Percentiles rank a stretch among this genome's conserved stretches.
These are phyloP conservation scores for Arachis stenosperma DNA, from an alignment of 306 rosid genomes.

Conservation along the genomic window DNA sequence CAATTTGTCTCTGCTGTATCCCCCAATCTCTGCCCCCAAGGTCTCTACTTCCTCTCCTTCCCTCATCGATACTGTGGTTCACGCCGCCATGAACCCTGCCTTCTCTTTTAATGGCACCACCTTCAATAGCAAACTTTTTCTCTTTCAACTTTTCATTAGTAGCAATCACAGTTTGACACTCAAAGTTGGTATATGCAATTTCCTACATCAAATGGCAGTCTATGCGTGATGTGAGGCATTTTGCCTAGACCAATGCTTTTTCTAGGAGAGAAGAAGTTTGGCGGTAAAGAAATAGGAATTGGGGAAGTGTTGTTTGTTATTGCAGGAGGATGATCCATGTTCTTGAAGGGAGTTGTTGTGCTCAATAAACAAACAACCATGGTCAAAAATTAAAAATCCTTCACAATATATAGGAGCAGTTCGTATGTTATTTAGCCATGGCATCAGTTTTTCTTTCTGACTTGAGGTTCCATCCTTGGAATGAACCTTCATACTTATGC, in stretches of 20 bases:
- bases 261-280: conserved; percentile 58
- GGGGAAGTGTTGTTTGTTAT: conserved; percentile 55
- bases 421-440: conserved; percentile 63
- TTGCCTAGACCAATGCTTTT: conserved; percentile 47
- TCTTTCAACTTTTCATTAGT: conserved; percentile 73
- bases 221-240: conserved; percentile 55
- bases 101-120: conserved; percentile 61
- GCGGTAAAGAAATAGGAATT: conserved; percentile 59
- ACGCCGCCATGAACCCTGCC: too few relatives aligned
- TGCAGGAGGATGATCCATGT: conserved; percentile 58
- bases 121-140: conserved; percentile 79
- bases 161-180: conserved; percentile 49
- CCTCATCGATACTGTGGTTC: too few relatives aligned
- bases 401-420: conserved; percentile 20
- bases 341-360: conserved; percentile 61
- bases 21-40: too few relatives aligned
- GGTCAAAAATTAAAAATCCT: conserved; percentile 20
- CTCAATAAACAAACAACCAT: conserved; percentile 34
- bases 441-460: conserved; percentile 57
- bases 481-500: conserved; percentile 75
- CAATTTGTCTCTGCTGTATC: too few relatives aligned
- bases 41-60: too few relatives aligned
- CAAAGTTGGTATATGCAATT: conserved; percentile 50
- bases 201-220: conserved; percentile 59
- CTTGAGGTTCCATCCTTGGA: conserved; percentile 78